These are phyloP conservation scores for Rostrohypoxylon terebratum DNA, from an alignment of 495 filamentous ascomycete species.

Conservation along the genomic window DNA sequence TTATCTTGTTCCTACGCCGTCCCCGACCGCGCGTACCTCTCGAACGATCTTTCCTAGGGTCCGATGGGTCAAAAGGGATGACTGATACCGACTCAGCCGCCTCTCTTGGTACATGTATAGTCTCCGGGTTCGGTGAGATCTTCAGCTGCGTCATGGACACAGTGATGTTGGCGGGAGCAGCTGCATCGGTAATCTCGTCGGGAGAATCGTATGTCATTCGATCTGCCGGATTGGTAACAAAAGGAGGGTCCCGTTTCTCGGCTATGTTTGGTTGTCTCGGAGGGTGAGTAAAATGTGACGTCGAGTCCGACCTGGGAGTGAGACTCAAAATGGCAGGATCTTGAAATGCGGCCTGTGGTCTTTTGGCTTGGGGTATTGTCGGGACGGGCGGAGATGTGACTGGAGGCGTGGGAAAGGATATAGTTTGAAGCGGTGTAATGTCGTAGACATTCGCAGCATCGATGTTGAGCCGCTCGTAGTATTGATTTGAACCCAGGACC, in stretches of 20 bases:
- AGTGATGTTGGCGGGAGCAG: constrained; percentile 17
- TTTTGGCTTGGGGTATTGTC: constrained; percentile 15
- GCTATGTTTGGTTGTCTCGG: constrained; percentile 50
- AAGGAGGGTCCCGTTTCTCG: constrained; percentile 52
- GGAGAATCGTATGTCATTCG: constrained; percentile 43
- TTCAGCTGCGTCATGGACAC: constrained; percentile 20
- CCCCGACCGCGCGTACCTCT: constrained; percentile 50
- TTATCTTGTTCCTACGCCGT: constrained; percentile 44
- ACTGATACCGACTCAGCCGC: constrained; percentile 19
- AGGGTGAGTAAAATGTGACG: constrained; percentile 27
- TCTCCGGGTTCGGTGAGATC: constrained; percentile 24
- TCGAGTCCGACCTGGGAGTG: constrained; percentile 45
- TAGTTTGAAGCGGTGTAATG: constrained; percentile 59
- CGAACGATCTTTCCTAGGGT: constrained; percentile 46
- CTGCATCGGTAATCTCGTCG: constrained; percentile 41
- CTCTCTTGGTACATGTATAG: constrained; percentile 17
- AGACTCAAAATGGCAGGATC: constrained; percentile 68
- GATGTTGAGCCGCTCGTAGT: constrained; percentile 30
- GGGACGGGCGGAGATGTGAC: constrained; percentile 7
- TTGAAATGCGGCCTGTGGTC: constrained; percentile 52
- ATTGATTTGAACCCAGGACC: constrained; percentile 40
- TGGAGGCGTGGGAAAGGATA: constrained; percentile 43
- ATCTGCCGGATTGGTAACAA: constrained; percentile 40
- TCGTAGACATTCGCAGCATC: constrained; percentile 51
- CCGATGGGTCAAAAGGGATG: constrained; percentile 27